Conservation (phyloP, 2,329 filamentous ascomycete genomes). For the Bipolaris gigantea region DNA sequence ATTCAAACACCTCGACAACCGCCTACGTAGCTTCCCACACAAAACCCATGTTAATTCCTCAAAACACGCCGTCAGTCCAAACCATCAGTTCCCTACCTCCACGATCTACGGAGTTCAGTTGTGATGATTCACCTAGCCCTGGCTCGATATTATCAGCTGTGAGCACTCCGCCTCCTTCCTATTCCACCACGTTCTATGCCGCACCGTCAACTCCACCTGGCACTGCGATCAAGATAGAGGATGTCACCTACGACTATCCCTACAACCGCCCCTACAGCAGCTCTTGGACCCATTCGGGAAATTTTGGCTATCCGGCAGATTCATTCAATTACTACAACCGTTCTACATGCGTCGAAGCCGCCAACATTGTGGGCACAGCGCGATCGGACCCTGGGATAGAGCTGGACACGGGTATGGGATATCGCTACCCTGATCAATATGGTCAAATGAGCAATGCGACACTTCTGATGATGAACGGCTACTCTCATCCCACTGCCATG, state of each 20-base stretch:
- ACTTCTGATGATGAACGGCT: slow-evolving; percentile 52
- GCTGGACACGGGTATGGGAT: slow-evolving; percentile 48
- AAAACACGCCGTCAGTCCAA: slow-evolving; percentile 23
- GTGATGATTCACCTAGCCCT: slow-evolving; percentile 36
- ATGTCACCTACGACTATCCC: slow-evolving; percentile 25
- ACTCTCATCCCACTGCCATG: slow-evolving; percentile 31
- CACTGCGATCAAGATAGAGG: slow-evolving; percentile 31
- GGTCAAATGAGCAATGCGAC: slow-evolving; percentile 50
- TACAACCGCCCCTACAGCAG: slow-evolving; percentile 27
- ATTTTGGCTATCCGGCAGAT: slow-evolving; percentile 19
- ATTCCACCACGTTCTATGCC: slow-evolving; percentile 26
- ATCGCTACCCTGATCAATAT: slow-evolving; percentile 40
- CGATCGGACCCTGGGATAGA: slow-evolving; percentile 43
- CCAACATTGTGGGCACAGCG: slow-evolving; percentile 52
- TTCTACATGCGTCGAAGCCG: slow-evolving; percentile 46
- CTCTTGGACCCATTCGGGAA: slow-evolving; percentile 29
- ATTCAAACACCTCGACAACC: slow-evolving; percentile 22
- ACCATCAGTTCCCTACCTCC: slow-evolving; percentile 27
- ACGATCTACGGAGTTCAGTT: slow-evolving; percentile 28
- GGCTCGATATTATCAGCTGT: slow-evolving; percentile 38
- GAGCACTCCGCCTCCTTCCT: slow-evolving; percentile 34
- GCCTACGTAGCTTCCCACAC: slow-evolving; percentile 20
- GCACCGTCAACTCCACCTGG: slow-evolving; percentile 23
- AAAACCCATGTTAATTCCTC: slow-evolving; percentile 19
- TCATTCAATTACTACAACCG: slow-evolving; percentile 29